Evolutionary conservation across 1,139 yeast species (phyloP).

Genomic region (Lodderomyces theae): DNA sequence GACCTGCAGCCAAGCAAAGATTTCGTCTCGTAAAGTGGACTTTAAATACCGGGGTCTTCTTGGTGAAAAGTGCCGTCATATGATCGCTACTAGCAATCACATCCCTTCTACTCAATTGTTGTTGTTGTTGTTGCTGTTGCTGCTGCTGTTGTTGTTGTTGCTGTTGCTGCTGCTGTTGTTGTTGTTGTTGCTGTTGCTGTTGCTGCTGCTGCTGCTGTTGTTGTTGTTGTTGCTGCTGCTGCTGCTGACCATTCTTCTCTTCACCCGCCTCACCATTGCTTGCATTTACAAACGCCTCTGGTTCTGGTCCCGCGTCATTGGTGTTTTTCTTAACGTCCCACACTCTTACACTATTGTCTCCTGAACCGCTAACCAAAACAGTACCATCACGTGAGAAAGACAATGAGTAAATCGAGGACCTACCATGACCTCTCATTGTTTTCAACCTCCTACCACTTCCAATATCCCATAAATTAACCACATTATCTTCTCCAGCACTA

Average conservation of each 20-base stretch:
- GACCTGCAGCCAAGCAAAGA: slow-evolving; percentile 91
- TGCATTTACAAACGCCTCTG: slow-evolving; percentile 57
- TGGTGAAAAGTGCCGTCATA: slow-evolving; percentile 90
- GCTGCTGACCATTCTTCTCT: slow-evolving; percentile 9
- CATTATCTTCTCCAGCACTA: slow-evolving; percentile 90
- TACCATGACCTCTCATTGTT: slow-evolving; percentile 87
- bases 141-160: slow-evolving; percentile 16
- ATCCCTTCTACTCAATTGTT: slow-evolving; percentile 49
- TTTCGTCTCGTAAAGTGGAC: slow-evolving; percentile 91
- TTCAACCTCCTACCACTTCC: slow-evolving; percentile 87
- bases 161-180: slow-evolving; percentile 17
- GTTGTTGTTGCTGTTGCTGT: slow-evolving; percentile 12
- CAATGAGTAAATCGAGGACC: slow-evolving; percentile 80
- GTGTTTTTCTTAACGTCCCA: slow-evolving; percentile 94
- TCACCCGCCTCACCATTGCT: slow-evolving; percentile 18
- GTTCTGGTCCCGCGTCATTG: slow-evolving; percentile 74
- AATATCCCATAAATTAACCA: slow-evolving; percentile 90
- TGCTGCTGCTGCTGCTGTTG: slow-evolving; percentile 17
- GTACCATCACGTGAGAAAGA: slow-evolving; percentile 86
- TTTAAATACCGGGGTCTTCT: slow-evolving; percentile 89
- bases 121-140: slow-evolving; percentile 17
- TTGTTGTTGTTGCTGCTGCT: slow-evolving; percentile 13
- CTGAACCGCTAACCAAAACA: slow-evolving; percentile 87
- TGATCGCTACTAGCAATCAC: slow-evolving; percentile 83
- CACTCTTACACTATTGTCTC: slow-evolving; percentile 88